phyloP scores from a whole-genome alignment of 2,329 filamentous ascomycete species.

The Neonectria punicea region DNA sequence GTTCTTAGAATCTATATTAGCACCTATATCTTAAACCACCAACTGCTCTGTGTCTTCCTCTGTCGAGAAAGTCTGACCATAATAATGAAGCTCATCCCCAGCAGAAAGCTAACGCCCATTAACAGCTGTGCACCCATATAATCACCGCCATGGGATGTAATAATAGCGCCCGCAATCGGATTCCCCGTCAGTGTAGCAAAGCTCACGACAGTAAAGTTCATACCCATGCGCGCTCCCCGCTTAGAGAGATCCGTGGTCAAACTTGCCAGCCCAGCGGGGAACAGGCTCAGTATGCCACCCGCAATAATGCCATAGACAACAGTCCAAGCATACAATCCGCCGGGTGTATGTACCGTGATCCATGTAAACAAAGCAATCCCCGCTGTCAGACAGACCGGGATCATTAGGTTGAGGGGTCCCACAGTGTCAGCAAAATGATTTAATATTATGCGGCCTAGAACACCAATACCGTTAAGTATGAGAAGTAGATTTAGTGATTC shows the following conservation, averaged over 20 bases:
- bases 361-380: constrained; percentile 6
- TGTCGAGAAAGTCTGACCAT: background rate
- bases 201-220: constrained; percentile 11
- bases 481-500: constrained; percentile 12
- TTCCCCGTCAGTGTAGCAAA: constrained; percentile 12
- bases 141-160: background rate
- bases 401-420: constrained; percentile 1
- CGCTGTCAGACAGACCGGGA: background rate
- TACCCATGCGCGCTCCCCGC: constrained; percentile 8
- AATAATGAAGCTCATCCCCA: constrained; percentile 11
- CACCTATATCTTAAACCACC: no score
- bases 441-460: background rate
- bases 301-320: constrained; percentile 11
- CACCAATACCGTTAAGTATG: constrained; percentile 7
- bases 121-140: constrained; percentile 13
- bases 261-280: background rate
- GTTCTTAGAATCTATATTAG: no score
- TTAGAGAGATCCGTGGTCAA: constrained; percentile 4
- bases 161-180: constrained; percentile 13
- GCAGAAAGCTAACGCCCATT: constrained; percentile 2
- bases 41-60: background rate
- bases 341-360: constrained; percentile 7
- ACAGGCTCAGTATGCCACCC: constrained; percentile 9
- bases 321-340: constrained; percentile 5
- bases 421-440: constrained; percentile 13